Conservation (phyloP, 2,329 filamentous ascomycete genomes). For the Parafenestella ontariensis region DNA sequence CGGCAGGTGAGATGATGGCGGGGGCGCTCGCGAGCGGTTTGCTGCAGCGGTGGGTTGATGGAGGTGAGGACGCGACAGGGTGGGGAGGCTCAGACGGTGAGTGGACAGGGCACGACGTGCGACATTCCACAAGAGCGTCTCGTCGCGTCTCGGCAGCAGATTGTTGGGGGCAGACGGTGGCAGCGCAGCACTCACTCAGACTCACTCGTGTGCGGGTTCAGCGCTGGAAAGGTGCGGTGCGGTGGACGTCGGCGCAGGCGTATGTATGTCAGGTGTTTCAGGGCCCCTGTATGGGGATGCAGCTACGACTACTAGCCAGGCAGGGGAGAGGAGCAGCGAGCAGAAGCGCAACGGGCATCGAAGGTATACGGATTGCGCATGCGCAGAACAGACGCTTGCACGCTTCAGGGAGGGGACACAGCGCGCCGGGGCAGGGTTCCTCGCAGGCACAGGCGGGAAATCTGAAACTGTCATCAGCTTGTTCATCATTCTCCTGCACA, state of each 20-base stretch:
- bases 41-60: constrained; percentile 6
- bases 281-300: constrained; percentile 11
- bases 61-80: constrained; percentile 18
- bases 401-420: not conserved
- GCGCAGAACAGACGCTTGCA: not conserved
- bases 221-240: no score
- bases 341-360: not conserved
- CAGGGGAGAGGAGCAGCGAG: not conserved
- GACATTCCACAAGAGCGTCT: constrained; percentile 38
- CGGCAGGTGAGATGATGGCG: constrained; percentile 4
- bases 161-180: not conserved
- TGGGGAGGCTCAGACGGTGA: constrained; percentile 29
- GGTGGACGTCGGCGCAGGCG: not conserved
- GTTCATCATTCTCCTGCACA: constrained; percentile 1
- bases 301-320: constrained; percentile 2
- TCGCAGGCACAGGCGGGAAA: not conserved
- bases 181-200: not conserved
- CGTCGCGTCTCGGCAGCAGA: constrained; percentile 13
- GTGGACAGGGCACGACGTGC: constrained; percentile 21
- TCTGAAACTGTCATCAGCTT: constrained; percentile 8
- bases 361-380: not conserved
- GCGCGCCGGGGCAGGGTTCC: constrained; percentile 1
- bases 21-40: constrained; percentile 7
- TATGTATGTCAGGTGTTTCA: constrained; percentile 23
- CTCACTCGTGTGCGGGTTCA: not conserved